A percentile compares a stretch with the other conserved stretches of the same genome.
These are phyloP conservation scores for Spergularia marina DNA, from an alignment of 148 eudicot genomes.

Conservation along the genomic window DNA sequence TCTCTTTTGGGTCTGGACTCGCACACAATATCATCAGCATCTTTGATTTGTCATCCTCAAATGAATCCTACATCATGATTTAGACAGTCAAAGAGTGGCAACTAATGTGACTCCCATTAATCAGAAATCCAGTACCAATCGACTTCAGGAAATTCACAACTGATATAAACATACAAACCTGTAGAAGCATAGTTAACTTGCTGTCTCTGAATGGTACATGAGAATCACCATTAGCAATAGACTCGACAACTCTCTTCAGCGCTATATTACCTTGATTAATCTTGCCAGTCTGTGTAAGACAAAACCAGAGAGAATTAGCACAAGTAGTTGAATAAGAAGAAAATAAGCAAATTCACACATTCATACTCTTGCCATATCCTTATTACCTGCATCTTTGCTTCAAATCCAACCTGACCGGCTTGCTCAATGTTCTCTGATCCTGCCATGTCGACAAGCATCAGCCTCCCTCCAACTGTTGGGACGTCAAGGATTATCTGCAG, in stretches of 20 bases:
- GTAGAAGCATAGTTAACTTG: slow-evolving; percentile 97
- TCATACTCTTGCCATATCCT: neutral
- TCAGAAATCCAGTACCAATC: no score
- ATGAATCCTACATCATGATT: slow-evolving; percentile 59
- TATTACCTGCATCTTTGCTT: slow-evolving; percentile 97
- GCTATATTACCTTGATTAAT: slow-evolving; percentile 96
- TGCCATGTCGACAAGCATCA: slow-evolving; percentile 99
- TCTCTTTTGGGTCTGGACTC: slow-evolving; percentile 91
- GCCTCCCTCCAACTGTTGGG: slow-evolving; percentile 93
- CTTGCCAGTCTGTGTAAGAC: slow-evolving; percentile 71
- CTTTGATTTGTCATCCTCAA: slow-evolving; percentile 94
- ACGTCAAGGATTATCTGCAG: slow-evolving; percentile 85
- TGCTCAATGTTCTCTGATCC: slow-evolving; percentile 99
- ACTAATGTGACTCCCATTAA: neutral
- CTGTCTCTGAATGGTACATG: slow-evolving; percentile 98
- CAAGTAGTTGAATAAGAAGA: neutral
- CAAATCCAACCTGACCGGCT: slow-evolving; percentile 89
- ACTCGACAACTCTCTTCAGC: slow-evolving; percentile 91
- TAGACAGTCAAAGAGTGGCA: neutral
- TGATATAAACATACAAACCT: slow-evolving; percentile 38
- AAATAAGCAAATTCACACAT: neutral
- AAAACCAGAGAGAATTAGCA: neutral
- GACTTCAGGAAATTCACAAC: neutral
- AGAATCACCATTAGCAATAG: slow-evolving; percentile 97
- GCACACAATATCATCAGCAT: slow-evolving; percentile 93